These are phyloP conservation scores for Diddensiella santjacobensis DNA, from an alignment of 805 yeast genomes.

Conservation along the genomic window DNA sequence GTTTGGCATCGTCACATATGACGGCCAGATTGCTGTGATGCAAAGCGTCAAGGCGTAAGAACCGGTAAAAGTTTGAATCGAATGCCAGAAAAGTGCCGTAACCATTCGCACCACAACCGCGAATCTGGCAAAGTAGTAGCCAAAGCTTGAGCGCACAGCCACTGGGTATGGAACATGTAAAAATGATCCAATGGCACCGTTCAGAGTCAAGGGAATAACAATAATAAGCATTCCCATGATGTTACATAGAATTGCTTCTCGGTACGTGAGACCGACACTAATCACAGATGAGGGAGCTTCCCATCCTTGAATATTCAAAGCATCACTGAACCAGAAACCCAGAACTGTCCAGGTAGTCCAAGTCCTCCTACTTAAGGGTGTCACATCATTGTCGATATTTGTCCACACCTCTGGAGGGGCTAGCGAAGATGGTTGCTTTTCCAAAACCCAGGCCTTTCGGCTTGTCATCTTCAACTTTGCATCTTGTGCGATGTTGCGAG, in stretches of 20 bases:
- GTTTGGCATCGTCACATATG: conserved; percentile 26
- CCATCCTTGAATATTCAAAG: conserved; percentile 21
- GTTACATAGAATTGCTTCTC: conserved; percentile 16
- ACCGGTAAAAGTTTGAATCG: conserved; percentile 21
- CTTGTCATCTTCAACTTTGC: conserved; percentile 22
- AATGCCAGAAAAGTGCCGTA: conserved; percentile 23
- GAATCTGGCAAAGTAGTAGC: conserved; percentile 20
- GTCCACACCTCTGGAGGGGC: conserved; percentile 28
- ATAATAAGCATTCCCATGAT: conserved; percentile 18
- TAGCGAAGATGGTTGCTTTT: conserved; percentile 22
- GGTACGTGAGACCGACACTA: conserved; percentile 18
- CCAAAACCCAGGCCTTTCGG: conserved; percentile 23
- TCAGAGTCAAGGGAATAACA: conserved; percentile 13
- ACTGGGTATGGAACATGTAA: conserved; percentile 29
- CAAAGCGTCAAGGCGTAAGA: conserved; percentile 18
- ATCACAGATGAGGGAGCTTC: conserved; percentile 17
- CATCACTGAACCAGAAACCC: conserved; percentile 22
- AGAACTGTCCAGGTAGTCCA: conserved; percentile 20
- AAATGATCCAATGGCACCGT: conserved; percentile 20
- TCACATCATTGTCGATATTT: conserved; percentile 43
- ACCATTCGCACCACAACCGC: conserved; percentile 21
- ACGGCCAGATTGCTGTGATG: conserved; percentile 21
- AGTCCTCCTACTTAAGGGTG: conserved; percentile 17
- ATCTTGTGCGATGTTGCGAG: background rate
- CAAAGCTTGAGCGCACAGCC: conserved; percentile 24